Evolutionary conservation across 768 basidiomycete genomes (phyloP), one percentile per base, ranked within the genome.

Genomic region (Amanita exitialis): DNA sequence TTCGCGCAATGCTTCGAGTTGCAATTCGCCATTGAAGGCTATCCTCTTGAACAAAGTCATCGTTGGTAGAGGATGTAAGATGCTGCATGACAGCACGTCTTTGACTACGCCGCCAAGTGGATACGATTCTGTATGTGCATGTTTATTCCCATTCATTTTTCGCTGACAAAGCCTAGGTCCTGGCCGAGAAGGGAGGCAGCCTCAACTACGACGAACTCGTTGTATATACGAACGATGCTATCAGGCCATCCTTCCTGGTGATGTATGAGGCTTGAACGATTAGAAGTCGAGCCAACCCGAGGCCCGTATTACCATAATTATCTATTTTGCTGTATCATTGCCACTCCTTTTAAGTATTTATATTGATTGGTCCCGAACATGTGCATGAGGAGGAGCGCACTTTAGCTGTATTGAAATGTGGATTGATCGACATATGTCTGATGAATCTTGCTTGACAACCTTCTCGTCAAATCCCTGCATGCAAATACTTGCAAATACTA

Each of bases 11-110:
- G 69, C 74, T 47, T 51, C 50, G 10, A 37, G 50, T 25, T 75
- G 73, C 53, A 65, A 72, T 38, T 83, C 80, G 0, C 62, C 64
- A 15, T 62, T 77, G 54, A 83, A 83, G 56, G 79, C 79, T 0
- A 82, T 86, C 35, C 70, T 86, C n/a, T 65, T 86, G 48, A 86
- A 84, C 64, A 86, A 85, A 58, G 83, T 86, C 16, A 68, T 85
- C 12, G 83, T 84, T 20, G 83, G 83, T 23, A 82, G 78, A 57
- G 83, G 82, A 3, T 78, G 73, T 57, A 87, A 85, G 63, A 67
- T 84, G 67, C 70, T 74, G 25, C 74, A 77, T 15, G 79, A 84
- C 56, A 77, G 73, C 55, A 71, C 76, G 3, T 65, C 62, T 3
- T 57, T 86, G 36, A 80, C 76, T 0, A 63, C 77, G 0, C 77